Percentiles rank a stretch among this genome's conserved stretches.
Evolutionary conservation across 1,284 basidiomycete genomes (phyloP).

Genomic region (Leccinum subrobustum): DNA sequence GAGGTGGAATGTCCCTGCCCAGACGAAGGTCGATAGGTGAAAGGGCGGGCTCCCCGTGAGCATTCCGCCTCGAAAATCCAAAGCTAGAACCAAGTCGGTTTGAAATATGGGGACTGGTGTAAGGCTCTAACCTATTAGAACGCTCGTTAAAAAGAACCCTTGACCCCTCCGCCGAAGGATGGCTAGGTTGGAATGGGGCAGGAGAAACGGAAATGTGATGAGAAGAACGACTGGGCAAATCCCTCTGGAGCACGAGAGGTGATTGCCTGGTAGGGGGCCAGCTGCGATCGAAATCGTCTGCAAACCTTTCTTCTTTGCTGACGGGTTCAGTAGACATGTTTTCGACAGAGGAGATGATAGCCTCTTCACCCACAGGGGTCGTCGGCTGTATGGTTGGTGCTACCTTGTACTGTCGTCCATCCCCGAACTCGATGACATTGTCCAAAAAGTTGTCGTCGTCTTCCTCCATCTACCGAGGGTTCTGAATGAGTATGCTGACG

Average conservation of each 20-base stretch:
- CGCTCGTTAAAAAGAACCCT: conserved; percentile 88
- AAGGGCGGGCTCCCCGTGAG: conserved; percentile 41
- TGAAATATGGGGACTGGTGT: conserved; percentile 43
- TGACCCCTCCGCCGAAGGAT: conserved; percentile 53
- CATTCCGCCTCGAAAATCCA: conserved; percentile 42
- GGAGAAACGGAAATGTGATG: conserved; percentile 34
- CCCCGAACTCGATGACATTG: conserved; percentile 90
- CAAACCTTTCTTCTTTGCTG: conserved; percentile 76
- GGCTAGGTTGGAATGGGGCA: conserved; percentile 39
- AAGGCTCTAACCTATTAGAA: conserved; percentile 81
- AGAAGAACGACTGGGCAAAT: conserved; percentile 38
- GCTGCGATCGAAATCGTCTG: conserved; percentile 89
- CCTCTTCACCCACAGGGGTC: conserved; percentile 17
- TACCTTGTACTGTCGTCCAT: conserved; percentile 85
- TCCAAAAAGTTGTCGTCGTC: conserved; percentile 89
- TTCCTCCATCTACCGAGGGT: conserved; percentile 67
- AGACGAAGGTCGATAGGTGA: conserved; percentile 46
- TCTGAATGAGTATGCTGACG: conserved; percentile 7
- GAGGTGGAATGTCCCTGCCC: conserved; percentile 47
- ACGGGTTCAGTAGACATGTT: conserved; percentile 33
- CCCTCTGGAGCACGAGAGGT: conserved; percentile 41
- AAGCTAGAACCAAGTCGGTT: conserved; percentile 32
- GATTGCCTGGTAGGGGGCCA: conserved; percentile 73
- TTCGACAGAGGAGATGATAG: conserved; percentile 24
- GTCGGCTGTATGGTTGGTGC: conserved; percentile 41